Evolutionary conservation across 2,329 filamentous ascomycete genomes (phyloP).

Genomic region (Fusarium sp.): DNA sequence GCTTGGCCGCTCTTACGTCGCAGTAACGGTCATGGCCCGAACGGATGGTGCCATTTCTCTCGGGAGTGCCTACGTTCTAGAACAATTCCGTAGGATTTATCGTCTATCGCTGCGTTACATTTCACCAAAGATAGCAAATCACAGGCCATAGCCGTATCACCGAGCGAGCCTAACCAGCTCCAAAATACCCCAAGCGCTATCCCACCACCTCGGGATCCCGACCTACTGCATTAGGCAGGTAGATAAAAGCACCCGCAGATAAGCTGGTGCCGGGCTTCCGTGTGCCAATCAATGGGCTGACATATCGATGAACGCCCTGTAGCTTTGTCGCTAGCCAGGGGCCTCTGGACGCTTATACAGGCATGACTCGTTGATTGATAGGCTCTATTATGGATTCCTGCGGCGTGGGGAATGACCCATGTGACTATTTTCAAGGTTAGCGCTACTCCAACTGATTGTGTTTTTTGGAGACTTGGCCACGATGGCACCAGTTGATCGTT

Average conservation of each 20-base stretch:
- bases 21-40: background rate
- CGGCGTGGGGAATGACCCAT: background rate
- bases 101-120: too few relatives aligned
- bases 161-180: background rate
- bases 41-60: too few relatives aligned
- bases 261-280: slow-evolving; percentile 30
- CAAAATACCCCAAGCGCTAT: background rate
- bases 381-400: background rate
- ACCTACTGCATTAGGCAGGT: slow-evolving; percentile 28
- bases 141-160: background rate
- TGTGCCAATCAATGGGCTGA: slow-evolving; percentile 10
- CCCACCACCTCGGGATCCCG: background rate
- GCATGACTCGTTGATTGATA: background rate
- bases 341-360: background rate
- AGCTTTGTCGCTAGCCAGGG: background rate
- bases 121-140: slow-evolving; percentile 3
- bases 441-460: background rate
- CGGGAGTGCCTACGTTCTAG: slow-evolving; percentile 18
- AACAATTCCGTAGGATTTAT: slow-evolving; percentile 16
- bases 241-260: slow-evolving; percentile 6
- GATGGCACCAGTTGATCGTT: background rate
- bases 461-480: background rate
- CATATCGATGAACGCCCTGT: background rate
- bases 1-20: background rate
- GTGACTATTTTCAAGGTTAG: slow-evolving; percentile 6